Percentiles rank a stretch among this genome's conserved stretches.
phyloP scores from a whole-genome alignment of 306 rosid genomes.

The Arachis stenosperma region DNA sequence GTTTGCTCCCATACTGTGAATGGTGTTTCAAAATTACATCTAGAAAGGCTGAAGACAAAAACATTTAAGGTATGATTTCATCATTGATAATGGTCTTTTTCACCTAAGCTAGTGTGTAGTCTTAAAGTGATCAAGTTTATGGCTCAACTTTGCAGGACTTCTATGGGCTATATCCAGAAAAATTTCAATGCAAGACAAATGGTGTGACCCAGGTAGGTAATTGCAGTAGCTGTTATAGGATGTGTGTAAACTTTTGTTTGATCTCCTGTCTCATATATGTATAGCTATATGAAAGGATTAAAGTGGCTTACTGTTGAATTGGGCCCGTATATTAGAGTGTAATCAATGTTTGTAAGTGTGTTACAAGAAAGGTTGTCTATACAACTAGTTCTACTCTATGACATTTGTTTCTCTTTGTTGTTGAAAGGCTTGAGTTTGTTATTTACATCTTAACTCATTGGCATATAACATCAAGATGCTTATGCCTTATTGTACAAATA shows the following conservation, averaged over 20 bases:
- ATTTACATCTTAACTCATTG: slow-evolving; percentile 22
- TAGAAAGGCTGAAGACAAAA: slow-evolving; percentile 54
- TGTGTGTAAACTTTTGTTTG: slow-evolving; percentile 28
- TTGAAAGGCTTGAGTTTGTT: slow-evolving; percentile 17
- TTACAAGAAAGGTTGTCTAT: neutral
- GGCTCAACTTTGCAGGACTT: slow-evolving; percentile 59
- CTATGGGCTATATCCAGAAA: slow-evolving; percentile 80
- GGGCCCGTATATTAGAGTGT: slow-evolving; percentile 2
- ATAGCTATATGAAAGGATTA: neutral
- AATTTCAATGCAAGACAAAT: slow-evolving; percentile 74
- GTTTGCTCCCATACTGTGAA: slow-evolving; percentile 68
- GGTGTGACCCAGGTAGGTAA: slow-evolving; percentile 76
- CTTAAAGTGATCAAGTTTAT: slow-evolving; percentile 8
- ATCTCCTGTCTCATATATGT: slow-evolving; percentile 17
- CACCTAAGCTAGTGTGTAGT: slow-evolving; percentile 33
- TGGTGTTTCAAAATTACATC: slow-evolving; percentile 72
- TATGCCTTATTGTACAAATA: slow-evolving; percentile 8
- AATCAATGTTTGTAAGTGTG: slow-evolving; percentile 21
- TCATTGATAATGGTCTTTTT: slow-evolving; percentile 30
- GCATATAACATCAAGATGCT: slow-evolving; percentile 22
- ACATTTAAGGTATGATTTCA: slow-evolving; percentile 62
- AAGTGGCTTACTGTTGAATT: slow-evolving; percentile 18
- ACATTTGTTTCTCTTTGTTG: slow-evolving; percentile 13
- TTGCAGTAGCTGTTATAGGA: slow-evolving; percentile 15
- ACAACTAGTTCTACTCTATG: slow-evolving; percentile 23